phyloP scores from a whole-genome alignment of 2,329 filamentous ascomycete species.

The Ophiosphaerella korrae region DNA sequence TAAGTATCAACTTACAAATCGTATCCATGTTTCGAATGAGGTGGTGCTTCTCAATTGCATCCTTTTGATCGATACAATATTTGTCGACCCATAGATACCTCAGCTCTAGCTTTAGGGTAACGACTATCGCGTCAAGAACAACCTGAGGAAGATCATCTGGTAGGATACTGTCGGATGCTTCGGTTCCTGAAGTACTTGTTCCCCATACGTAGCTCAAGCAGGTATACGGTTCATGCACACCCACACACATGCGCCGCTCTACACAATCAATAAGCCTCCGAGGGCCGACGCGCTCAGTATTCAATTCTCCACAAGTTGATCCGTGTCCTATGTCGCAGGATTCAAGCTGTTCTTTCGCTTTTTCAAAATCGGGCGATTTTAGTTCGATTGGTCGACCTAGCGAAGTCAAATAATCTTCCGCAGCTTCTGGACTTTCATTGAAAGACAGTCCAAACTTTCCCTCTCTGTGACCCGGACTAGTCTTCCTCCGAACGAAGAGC shows the following conservation, averaged over 20 bases:
- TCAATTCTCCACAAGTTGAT: background rate
- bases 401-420: too few species aligned
- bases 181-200: background rate
- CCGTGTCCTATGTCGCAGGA: background rate
- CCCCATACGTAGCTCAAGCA: constrained; percentile 7
- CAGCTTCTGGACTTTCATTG: too few species aligned
- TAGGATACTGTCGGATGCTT: background rate
- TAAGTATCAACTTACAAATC: too few species aligned
- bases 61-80: constrained; percentile 5
- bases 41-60: background rate
- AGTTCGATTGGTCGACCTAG: too few species aligned
- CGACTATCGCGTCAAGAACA: background rate
- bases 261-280: constrained; percentile 1
- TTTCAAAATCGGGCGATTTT: too few species aligned
- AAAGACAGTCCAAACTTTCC: too few species aligned
- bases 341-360: background rate
- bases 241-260: background rate
- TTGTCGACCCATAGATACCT: constrained; percentile 2
- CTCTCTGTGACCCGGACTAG: too few species aligned
- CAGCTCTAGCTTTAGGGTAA: background rate
- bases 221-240: background rate
- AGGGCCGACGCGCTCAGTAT: background rate
- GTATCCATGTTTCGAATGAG: too few species aligned
- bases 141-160: background rate
- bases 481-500: too few species aligned